Evolutionary conservation across 2,329 filamentous ascomycete species (phyloP), one percentile per base, ranked within the genome.

Genomic region (Cryphonectria radicalis): DNA sequence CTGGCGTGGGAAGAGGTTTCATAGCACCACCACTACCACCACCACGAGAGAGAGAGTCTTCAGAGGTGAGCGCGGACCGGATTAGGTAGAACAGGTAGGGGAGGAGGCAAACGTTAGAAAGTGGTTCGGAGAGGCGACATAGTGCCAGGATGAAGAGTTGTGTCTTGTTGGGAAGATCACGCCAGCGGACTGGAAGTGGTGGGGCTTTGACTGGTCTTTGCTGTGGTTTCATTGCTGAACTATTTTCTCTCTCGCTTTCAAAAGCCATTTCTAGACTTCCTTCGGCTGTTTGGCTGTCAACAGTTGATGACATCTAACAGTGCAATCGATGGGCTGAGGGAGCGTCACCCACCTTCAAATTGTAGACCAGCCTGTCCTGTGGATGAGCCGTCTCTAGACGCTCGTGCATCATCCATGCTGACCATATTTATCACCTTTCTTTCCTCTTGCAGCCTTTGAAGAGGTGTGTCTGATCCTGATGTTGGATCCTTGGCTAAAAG

Each of bases 11-110:
- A 43, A 28, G 63, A 25, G 22, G 11, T 6, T 11, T 40, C 37
- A 3, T 11, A 13, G 4, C 3, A 25, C 19, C 7, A 17, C 11
- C n/a, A 25, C 19, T 1, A 17, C 11, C n/a, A 13, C 32, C 32
- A 32, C 32, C 4, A 32, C 4, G 32, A 32, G 32, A 32, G 32
- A 25, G 11, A 14, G n/a, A 13, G 53, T 28, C 53, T 13, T 17
- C 53, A 28, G 53, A 17, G 63, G 76, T 63, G 65, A 82, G 73
- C 73, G 93, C 92, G 0, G 89, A 93, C 72, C 88, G 88, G 22
- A 94, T 86, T 78, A 93, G 90, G 79, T 92, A 93, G 81, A 91
- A 93, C 78, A 94, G 86, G 79, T 93, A 93, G 2, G 90, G 87
- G 53, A 90, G 85, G 4, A 92, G 80, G 25, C 86, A 89, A 14